phyloP scores from a whole-genome alignment of 148 eudicot genomes.

The Fagopyrum tataricum region DNA sequence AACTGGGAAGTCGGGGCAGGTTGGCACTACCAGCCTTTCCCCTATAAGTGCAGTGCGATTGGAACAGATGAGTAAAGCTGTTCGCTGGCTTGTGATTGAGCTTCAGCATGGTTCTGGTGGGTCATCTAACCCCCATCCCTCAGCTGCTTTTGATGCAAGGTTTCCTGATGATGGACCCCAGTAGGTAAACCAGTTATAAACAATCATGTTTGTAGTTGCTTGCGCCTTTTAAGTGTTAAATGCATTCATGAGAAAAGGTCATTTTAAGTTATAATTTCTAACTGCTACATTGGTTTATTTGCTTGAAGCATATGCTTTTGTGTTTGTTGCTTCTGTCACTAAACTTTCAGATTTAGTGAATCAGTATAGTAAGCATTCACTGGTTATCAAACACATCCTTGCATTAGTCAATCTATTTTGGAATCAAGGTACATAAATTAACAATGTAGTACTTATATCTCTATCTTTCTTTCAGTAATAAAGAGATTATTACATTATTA shows the following conservation, averaged over 20 bases:
- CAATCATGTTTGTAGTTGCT: neutral
- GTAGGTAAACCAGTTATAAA: conserved; percentile 24
- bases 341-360: neutral
- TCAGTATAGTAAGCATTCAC: neutral
- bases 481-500: too few relatives aligned
- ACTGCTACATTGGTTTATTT: neutral
- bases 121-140: conserved; percentile 33
- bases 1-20: conserved; percentile 49
- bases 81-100: conserved; percentile 87
- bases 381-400: neutral
- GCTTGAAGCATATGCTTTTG: neutral
- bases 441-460: too few relatives aligned
- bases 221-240: neutral
- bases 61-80: conserved; percentile 98
- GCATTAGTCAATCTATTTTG: neutral
- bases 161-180: conserved; percentile 74
- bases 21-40: conserved; percentile 44
- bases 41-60: conserved; percentile 91
- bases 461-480: too few relatives aligned
- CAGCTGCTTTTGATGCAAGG: conserved; percentile 76
- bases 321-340: neutral
- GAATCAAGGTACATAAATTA: too few relatives aligned
- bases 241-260: neutral
- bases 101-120: conserved; percentile 70
- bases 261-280: neutral